Conservation (phyloP, 768 basidiomycete genomes). For the Podaxis sp. region DNA sequence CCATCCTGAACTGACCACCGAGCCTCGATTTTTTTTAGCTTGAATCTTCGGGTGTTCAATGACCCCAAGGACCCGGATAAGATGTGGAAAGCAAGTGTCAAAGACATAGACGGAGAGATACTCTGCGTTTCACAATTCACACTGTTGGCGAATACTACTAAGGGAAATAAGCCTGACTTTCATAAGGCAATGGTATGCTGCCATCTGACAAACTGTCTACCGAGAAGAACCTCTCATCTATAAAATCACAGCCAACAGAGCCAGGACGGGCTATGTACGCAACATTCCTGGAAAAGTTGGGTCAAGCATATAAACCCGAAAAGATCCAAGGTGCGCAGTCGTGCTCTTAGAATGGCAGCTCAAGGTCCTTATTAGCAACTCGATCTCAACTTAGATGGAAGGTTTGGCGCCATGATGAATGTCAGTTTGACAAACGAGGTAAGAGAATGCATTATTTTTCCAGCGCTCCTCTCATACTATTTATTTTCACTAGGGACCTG, state of each 20-base stretch:
- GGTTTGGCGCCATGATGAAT: slow-evolving; percentile 95
- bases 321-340: slow-evolving; percentile 71
- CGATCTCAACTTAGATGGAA: slow-evolving; percentile 58
- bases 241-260: slow-evolving; percentile 49
- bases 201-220: not conserved
- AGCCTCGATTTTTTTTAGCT: slow-evolving; percentile 32
- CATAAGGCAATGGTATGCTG: slow-evolving; percentile 82
- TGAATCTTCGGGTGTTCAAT: slow-evolving; percentile 71
- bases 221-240: not conserved
- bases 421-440: slow-evolving; percentile 88
- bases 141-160: slow-evolving; percentile 78
- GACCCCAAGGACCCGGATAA: slow-evolving; percentile 46
- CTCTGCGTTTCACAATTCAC: slow-evolving; percentile 96
- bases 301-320: slow-evolving; percentile 60
- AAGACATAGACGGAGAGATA: slow-evolving; percentile 85
- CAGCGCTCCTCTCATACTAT: slow-evolving; percentile 30
- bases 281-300: slow-evolving; percentile 66
- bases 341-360: not conserved
- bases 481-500: slow-evolving; percentile 55
- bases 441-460: slow-evolving; percentile 16
- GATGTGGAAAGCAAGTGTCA: slow-evolving; percentile 87
- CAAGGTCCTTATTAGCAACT: not conserved
- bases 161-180: slow-evolving; percentile 91
- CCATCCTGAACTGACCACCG: slow-evolving; percentile 1
- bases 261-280: slow-evolving; percentile 66